Percentiles rank a stretch among this genome's conserved stretches.
Conservation (phyloP, 495 filamentous ascomycete genomes). For the Durotheca rogersii region DNA sequence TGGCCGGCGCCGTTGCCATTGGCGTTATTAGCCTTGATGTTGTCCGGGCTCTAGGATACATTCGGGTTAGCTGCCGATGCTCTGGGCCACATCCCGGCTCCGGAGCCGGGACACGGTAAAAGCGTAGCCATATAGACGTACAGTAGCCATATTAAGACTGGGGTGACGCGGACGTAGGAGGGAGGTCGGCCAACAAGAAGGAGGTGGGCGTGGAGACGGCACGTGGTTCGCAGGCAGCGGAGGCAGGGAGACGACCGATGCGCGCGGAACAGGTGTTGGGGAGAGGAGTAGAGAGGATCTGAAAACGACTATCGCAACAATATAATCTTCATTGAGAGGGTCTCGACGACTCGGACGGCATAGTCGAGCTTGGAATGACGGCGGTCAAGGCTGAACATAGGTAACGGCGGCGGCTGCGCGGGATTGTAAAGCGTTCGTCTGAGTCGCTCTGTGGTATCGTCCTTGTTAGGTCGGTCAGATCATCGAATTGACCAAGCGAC, state of each 20-base stretch:
- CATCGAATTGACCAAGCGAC: slow-evolving; percentile 25
- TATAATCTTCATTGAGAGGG: slow-evolving; percentile 29
- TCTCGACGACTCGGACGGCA: slow-evolving; percentile 32
- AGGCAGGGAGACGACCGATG: slow-evolving; percentile 6
- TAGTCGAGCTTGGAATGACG: slow-evolving; percentile 28
- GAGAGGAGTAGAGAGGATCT: slow-evolving; percentile 14
- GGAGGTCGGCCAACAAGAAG: slow-evolving; percentile 12
- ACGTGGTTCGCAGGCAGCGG: slow-evolving; percentile 17
- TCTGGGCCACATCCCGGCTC: slow-evolving; percentile 1
- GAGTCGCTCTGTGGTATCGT: slow-evolving; percentile 20
- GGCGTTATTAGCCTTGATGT: slow-evolving; percentile 32
- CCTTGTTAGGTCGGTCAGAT: slow-evolving; percentile 23
- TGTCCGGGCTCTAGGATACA: slow-evolving; percentile 28
- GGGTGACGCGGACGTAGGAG: slow-evolving; percentile 5
- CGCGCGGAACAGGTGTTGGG: slow-evolving; percentile 20
- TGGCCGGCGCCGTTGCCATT: slow-evolving; percentile 25
- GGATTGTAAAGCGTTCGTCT: slow-evolving; percentile 11
- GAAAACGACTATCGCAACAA: slow-evolving; percentile 19
- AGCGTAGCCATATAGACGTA: slow-evolving; percentile 15
- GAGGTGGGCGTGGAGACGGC: background rate
- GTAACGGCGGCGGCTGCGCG: slow-evolving; percentile 18
- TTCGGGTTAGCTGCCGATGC: slow-evolving; percentile 17
- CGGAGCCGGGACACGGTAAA: background rate
- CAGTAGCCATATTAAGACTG: slow-evolving; percentile 24
- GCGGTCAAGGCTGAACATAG: slow-evolving; percentile 31